A percentile compares a stretch with the other conserved stretches of the same genome.
Conservation (phyloP, 495 filamentous ascomycete genomes). For the Cudoniella acicularis region DNA sequence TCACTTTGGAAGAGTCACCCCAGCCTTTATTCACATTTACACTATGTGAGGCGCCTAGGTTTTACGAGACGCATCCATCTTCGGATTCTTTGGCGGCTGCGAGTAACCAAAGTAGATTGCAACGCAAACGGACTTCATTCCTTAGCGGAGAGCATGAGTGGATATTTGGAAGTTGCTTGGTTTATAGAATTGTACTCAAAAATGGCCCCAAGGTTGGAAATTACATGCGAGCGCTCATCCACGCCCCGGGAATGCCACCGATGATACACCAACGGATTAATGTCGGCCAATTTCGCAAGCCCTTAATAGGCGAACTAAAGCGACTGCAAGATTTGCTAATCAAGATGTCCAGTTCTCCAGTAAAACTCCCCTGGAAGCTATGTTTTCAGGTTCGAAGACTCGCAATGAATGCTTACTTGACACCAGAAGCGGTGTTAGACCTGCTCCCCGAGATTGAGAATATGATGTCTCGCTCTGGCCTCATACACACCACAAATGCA, state of each 20-base stretch:
- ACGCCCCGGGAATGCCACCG: neutral
- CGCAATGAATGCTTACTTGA: slow-evolving; percentile 46
- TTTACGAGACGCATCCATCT: slow-evolving; percentile 26
- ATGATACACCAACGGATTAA: slow-evolving; percentile 9
- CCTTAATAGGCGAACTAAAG: neutral
- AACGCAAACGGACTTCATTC: slow-evolving; percentile 29
- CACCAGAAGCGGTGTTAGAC: slow-evolving; percentile 36
- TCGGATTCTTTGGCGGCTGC: slow-evolving; percentile 13
- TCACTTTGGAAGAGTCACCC: slow-evolving; percentile 30
- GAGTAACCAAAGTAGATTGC: no score
- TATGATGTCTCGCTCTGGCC: slow-evolving; percentile 16
- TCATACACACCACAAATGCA: slow-evolving; percentile 38
- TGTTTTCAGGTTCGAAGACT: slow-evolving; percentile 50
- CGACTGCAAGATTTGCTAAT: neutral
- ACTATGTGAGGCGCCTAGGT: slow-evolving; percentile 23
- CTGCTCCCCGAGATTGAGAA: slow-evolving; percentile 33
- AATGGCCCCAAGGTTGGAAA: neutral
- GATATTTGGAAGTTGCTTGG: slow-evolving; percentile 26
- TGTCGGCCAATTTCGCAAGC: neutral
- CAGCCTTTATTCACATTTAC: slow-evolving; percentile 34
- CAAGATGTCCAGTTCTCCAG: neutral
- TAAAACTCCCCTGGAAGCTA: slow-evolving; percentile 10
- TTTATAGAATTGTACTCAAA: slow-evolving; percentile 22
- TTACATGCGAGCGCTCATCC: neutral
- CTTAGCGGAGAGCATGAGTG: slow-evolving; percentile 21